phyloP scores from a whole-genome alignment of 2,329 filamentous ascomycete species.

The Stenocarpella maydis region DNA sequence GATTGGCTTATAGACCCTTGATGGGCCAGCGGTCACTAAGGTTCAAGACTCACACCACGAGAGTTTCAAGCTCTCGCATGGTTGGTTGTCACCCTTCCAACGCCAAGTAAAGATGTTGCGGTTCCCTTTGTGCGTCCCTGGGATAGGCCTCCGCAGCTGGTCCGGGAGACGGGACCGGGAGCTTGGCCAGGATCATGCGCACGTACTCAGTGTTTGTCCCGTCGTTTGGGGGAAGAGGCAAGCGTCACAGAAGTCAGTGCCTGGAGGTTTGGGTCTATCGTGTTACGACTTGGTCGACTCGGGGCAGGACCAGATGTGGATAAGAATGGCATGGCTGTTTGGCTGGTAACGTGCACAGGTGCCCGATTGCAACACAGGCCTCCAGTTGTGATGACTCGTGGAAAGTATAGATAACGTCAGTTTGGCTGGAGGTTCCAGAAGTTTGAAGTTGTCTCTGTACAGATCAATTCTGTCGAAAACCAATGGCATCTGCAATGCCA shows the following conservation, averaged over 20 bases:
- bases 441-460: neutral
- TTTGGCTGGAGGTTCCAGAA: neutral
- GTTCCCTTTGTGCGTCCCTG: neutral
- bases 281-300: neutral
- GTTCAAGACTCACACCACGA: neutral
- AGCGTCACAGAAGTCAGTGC: neutral
- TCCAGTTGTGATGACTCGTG: constrained; percentile 13
- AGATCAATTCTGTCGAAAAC: neutral
- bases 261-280: neutral
- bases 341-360: neutral
- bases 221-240: neutral
- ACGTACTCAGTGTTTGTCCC: neutral
- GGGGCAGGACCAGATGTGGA: neutral
- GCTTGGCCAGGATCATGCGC: constrained; percentile 8
- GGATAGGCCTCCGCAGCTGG: neutral
- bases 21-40: constrained; percentile 5
- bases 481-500: neutral
- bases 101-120: constrained; percentile 15
- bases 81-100: neutral
- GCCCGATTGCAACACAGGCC: neutral
- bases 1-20: neutral
- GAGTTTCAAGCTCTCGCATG: neutral
- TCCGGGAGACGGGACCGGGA: neutral
- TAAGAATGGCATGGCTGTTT: neutral
- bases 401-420: constrained; percentile 16